Evolutionary conservation across 129 eudicot species (phyloP), one percentile per base, ranked within the genome.

Genomic region (Chrysanthemum lavandulifolium): DNA sequence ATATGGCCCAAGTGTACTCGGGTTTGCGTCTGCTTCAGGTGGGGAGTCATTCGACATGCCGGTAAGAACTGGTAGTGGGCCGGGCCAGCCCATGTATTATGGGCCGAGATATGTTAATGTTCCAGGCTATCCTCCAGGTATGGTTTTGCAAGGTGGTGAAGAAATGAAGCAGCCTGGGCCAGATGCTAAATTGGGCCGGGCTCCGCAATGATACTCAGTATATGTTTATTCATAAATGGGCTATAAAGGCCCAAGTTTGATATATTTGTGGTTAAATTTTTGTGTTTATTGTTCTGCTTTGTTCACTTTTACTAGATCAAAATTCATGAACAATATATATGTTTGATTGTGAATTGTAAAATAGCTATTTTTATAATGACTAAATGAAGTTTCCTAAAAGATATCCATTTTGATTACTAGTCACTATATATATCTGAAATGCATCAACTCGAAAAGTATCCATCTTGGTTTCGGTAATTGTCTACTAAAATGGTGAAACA

Each of bases 61-160:
- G 7, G 81, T 82, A 21, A 78, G 93, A 78, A 51, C 66, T 0
- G 47, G 83, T 4, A 88, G 80, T 47, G 91, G 86, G 61, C n/a
- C 50, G 68, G 74, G 69, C 75, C 96, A 77, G 64, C 82, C 81
- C 2, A 52, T 89, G 53, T 87, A 85, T 73, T 93, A 92, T 76
- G 96, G 87, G 43, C 75, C 81, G 0, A 81, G 90, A 59, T 85
- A 82, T 77, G 81, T 81, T 14, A 89, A 87, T 13, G 74, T 82
- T 62, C 88, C 87, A n/a, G 84, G 77, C 60, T 87, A 83, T 79
- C 84, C 90, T 79, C 84, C 90, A 27, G 93, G 92, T 29, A 81
- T 87, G 89, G 81, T 75, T 74, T 83, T 80, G 47, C 63, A 81
- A 10, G 91, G 80, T 31, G 76, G 73, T 12, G 96, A 87, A 49